These are phyloP conservation scores for Amylocarpus encephaloides DNA, from an alignment of 2,329 filamentous ascomycete species.

Conservation along the genomic window DNA sequence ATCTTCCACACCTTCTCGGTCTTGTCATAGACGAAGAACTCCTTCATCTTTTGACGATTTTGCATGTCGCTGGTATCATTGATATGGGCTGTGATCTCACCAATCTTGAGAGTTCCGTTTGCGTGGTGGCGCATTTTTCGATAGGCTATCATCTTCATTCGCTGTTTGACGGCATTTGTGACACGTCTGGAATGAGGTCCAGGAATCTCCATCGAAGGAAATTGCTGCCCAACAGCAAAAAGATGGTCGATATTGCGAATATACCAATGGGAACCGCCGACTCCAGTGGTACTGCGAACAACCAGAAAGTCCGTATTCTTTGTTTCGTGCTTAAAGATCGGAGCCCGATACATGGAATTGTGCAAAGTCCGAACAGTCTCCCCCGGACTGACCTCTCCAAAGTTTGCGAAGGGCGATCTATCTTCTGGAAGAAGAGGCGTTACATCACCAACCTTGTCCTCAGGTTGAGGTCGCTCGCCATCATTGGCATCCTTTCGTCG, in stretches of 20 bases:
- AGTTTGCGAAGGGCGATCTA: conserved; percentile 91
- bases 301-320: conserved; percentile 81
- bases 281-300: conserved; percentile 72
- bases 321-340: conserved; percentile 80
- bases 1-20: conserved; percentile 79
- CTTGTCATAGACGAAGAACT: conserved; percentile 89
- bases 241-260: conserved; percentile 87
- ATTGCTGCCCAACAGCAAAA: conserved; percentile 85
- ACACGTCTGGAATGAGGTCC: conserved; percentile 92
- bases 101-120: conserved; percentile 62
- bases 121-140: conserved; percentile 76
- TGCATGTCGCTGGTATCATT: conserved; percentile 91
- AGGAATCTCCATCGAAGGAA: conserved; percentile 86
- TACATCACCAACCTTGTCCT: conserved; percentile 78
- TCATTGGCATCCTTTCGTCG: conserved; percentile 68
- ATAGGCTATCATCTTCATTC: conserved; percentile 92
- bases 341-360: conserved; percentile 92
- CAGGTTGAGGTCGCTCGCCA: conserved; percentile 34
- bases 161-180: conserved; percentile 93
- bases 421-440: conserved; percentile 86
- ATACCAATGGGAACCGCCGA: conserved; percentile 72
- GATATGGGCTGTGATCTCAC: conserved; percentile 87
- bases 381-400: conserved; percentile 86
- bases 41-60: conserved; percentile 93
- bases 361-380: conserved; percentile 87